These are phyloP conservation scores for Cordyceps pruinosa DNA, from an alignment of 2,329 filamentous ascomycete genomes.

Conservation along the genomic window DNA sequence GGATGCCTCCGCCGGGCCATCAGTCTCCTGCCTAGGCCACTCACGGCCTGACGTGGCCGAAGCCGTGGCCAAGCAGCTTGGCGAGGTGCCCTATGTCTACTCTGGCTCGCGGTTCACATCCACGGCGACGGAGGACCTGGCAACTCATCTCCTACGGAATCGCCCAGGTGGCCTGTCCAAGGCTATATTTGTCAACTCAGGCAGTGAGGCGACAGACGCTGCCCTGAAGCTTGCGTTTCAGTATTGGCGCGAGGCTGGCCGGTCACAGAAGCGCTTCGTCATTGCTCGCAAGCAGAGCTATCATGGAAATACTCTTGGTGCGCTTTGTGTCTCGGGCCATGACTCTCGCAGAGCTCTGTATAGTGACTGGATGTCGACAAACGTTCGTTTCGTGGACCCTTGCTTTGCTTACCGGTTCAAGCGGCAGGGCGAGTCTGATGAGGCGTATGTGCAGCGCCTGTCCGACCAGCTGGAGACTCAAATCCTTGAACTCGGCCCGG, in stretches of 20 bases:
- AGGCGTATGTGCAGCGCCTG: constrained; percentile 53
- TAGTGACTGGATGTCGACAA: background rate
- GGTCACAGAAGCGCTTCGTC: constrained; percentile 30
- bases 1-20: constrained; percentile 9
- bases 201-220: constrained; percentile 38
- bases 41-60: background rate
- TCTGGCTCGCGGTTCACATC: constrained; percentile 12
- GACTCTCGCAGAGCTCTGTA: background rate
- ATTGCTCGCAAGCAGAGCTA: constrained; percentile 38
- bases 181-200: constrained; percentile 16
- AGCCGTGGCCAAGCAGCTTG: constrained; percentile 3
- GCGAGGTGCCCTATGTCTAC: constrained; percentile 13
- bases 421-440: background rate
- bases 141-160: background rate
- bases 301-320: constrained; percentile 51
- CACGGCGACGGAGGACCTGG: constrained; percentile 9
- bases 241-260: constrained; percentile 36
- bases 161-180: constrained; percentile 12
- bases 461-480: constrained; percentile 58
- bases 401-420: constrained; percentile 2
- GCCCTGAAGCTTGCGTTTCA: constrained; percentile 43
- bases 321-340: constrained; percentile 22
- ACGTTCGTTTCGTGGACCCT: constrained; percentile 5
- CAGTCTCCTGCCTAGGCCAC: constrained; percentile 11
- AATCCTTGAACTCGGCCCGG: constrained; percentile 55